phyloP scores from a whole-genome alignment of 352 stramenopile species.

The Globisporangium barbulae region DNA sequence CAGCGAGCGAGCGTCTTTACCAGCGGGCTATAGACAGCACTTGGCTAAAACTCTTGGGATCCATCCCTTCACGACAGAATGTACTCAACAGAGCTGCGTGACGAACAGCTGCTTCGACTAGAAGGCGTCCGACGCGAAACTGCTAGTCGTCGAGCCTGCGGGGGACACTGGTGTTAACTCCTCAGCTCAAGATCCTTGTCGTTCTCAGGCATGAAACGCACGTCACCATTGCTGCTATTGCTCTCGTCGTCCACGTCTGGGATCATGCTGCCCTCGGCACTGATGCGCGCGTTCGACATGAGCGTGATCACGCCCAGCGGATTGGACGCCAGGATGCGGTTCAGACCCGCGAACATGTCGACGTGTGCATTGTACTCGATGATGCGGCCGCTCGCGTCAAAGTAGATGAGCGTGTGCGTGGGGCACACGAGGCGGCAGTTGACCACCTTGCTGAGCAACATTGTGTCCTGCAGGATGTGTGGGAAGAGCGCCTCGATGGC shows the following conservation, averaged over 20 bases:
- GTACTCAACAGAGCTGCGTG: too few relatives aligned
- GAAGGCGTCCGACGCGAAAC: too few relatives aligned
- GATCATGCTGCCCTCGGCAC: background rate
- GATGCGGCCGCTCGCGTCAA: conserved; percentile 4
- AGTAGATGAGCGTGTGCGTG: conserved; percentile 12
- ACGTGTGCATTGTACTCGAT: conserved; percentile 12
- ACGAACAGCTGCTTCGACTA: too few relatives aligned
- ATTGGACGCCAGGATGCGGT: background rate
- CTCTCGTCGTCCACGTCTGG: background rate
- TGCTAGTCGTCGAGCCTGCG: too few relatives aligned
- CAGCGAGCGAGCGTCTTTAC: too few relatives aligned
- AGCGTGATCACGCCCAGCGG: background rate
- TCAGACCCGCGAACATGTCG: conserved; percentile 10
- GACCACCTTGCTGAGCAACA: background rate
- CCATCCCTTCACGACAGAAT: too few relatives aligned
- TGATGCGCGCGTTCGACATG: background rate
- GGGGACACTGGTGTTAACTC: too few relatives aligned
- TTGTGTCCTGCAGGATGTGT: background rate
- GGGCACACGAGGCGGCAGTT: conserved; percentile 9
- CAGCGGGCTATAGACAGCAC: too few relatives aligned
- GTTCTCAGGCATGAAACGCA: too few relatives aligned
- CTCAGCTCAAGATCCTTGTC: too few relatives aligned
- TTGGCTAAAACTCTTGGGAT: too few relatives aligned
- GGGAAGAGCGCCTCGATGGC: conserved; percentile 19
- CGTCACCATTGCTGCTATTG: background rate